These are phyloP conservation scores for Kwoniella dejecticola DNA, from an alignment of 768 basidiomycete species.

Conservation along the genomic window DNA sequence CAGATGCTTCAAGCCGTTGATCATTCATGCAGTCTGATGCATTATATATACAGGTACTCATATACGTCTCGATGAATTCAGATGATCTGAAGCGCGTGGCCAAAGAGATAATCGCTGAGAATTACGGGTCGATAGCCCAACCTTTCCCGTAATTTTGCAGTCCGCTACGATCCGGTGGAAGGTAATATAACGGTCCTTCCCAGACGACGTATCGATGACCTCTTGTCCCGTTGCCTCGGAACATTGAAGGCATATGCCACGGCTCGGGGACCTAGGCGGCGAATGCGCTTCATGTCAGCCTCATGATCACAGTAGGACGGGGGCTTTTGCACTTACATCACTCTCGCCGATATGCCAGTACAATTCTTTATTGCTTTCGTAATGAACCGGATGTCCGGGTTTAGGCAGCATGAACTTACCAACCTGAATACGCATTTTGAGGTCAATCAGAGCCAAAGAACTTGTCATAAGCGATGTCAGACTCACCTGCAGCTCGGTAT, in stretches of 20 bases:
- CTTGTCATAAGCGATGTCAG: not conserved
- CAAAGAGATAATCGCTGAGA: too few relatives aligned
- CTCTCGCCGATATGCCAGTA: conserved; percentile 71
- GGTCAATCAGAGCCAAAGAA: not conserved
- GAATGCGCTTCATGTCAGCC: not conserved
- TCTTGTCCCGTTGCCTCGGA: conserved; percentile 48
- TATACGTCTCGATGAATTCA: too few relatives aligned
- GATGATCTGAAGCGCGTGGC: too few relatives aligned
- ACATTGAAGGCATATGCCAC: conserved; percentile 52
- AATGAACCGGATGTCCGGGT: conserved; percentile 61
- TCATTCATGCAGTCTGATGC: too few relatives aligned
- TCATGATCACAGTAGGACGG: not conserved
- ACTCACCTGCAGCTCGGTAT: conserved; percentile 71
- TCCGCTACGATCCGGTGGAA: conserved; percentile 48
- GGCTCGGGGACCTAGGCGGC: conserved; percentile 56
- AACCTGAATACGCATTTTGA: conserved; percentile 58
- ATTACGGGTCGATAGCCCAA: conserved; percentile 22
- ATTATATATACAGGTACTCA: too few relatives aligned
- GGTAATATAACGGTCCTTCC: conserved; percentile 53
- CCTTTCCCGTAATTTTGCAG: conserved; percentile 35
- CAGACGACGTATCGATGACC: conserved; percentile 49
- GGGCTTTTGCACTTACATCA: conserved; percentile 57
- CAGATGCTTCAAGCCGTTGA: too few relatives aligned
- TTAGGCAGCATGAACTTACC: conserved; percentile 78
- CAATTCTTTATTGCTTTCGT: conserved; percentile 66